Percentiles rank a stretch among this genome's conserved stretches.
Conservation (phyloP, 2,329 filamentous ascomycete species). For the Calonectria pseudoreteaudii region DNA sequence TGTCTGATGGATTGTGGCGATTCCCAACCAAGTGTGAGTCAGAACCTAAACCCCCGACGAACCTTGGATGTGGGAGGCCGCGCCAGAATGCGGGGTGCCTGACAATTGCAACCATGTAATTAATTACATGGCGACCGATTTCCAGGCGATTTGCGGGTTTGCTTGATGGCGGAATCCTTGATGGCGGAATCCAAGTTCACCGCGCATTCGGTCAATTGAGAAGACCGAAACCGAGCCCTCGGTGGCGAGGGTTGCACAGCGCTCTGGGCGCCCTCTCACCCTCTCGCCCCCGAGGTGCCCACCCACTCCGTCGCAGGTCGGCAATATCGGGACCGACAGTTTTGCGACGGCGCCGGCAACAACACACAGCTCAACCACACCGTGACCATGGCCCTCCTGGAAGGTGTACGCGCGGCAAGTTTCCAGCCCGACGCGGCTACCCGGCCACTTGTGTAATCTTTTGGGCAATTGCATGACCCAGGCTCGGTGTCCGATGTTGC, state of each 20-base stretch:
- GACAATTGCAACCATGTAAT: not conserved
- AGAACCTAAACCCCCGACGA: slow-evolving; percentile 15
- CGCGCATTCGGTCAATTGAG: slow-evolving; percentile 1
- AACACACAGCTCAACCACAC: not conserved
- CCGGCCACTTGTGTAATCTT: not conserved
- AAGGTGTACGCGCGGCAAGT: slow-evolving; percentile 40
- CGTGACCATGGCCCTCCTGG: not conserved
- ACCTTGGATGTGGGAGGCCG: slow-evolving; percentile 6
- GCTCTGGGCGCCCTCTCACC: not conserved
- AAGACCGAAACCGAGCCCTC: slow-evolving; percentile 12
- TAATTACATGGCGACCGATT: not conserved
- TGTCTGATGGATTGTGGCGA: slow-evolving; percentile 32
- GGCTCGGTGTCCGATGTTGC: slow-evolving; percentile 19
- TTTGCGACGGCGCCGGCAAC: slow-evolving; percentile 11
- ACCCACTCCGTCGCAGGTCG: slow-evolving; percentile 26
- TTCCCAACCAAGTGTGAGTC: slow-evolving; percentile 33
- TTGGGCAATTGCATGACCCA: slow-evolving; percentile 2
- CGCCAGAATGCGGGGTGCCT: slow-evolving; percentile 11
- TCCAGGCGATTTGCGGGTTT: not conserved
- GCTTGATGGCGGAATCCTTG: slow-evolving; percentile 6
- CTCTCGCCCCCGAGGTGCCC: slow-evolving; percentile 24
- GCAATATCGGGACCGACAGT: slow-evolving; percentile 34
- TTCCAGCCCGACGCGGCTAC: slow-evolving; percentile 18
- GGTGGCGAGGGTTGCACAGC: slow-evolving; percentile 6
- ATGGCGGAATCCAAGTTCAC: slow-evolving; percentile 11